Percentiles rank a stretch among this genome's conserved stretches.
These are phyloP conservation scores for Mortierella sp. DNA, from an alignment of 371 early-diverging fungal genomes.

Conservation along the genomic window DNA sequence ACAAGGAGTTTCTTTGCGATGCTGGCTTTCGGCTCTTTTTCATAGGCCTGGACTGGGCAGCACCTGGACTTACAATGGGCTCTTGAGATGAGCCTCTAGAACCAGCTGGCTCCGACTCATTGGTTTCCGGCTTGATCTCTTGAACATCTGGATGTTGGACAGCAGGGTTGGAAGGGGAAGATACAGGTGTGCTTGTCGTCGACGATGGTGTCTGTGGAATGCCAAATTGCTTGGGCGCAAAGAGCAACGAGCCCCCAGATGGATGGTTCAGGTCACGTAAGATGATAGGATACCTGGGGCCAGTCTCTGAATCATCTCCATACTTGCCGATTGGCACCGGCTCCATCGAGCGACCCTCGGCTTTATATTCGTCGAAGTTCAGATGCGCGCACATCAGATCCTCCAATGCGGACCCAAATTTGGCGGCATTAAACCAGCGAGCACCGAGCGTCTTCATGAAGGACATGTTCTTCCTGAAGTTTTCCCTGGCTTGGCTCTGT, in stretches of 20 bases:
- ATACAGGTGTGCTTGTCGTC: not conserved
- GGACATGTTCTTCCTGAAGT: slow-evolving; percentile 13
- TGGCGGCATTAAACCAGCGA: slow-evolving; percentile 30
- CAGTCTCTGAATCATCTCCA: not conserved
- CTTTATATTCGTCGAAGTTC: slow-evolving; percentile 29
- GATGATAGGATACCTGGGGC: slow-evolving; percentile 20
- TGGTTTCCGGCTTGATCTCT: slow-evolving; percentile 4
- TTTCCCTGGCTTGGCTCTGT: slow-evolving; percentile 22
- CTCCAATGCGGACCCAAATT: slow-evolving; percentile 20
- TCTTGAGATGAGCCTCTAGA: not conserved
- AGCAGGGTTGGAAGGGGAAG: slow-evolving; percentile 13
- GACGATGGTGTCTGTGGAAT: slow-evolving; percentile 15
- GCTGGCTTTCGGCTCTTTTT: slow-evolving; percentile 17
- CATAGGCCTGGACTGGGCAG: not conserved
- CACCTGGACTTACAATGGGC: not conserved
- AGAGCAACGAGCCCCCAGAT: slow-evolving; percentile 20
- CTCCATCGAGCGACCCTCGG: slow-evolving; percentile 21
- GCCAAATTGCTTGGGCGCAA: slow-evolving; percentile 12
- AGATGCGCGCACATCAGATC: slow-evolving; percentile 24
- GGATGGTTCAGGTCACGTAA: slow-evolving; percentile 22
- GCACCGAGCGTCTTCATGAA: slow-evolving; percentile 16
- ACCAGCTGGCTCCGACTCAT: not conserved
- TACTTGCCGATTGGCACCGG: slow-evolving; percentile 10
- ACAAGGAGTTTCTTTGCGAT: slow-evolving; percentile 15
- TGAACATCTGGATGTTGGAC: slow-evolving; percentile 4